phyloP scores from a whole-genome alignment of 2,329 filamentous ascomycete species.

The Neopestalotiopsis clavispora region DNA sequence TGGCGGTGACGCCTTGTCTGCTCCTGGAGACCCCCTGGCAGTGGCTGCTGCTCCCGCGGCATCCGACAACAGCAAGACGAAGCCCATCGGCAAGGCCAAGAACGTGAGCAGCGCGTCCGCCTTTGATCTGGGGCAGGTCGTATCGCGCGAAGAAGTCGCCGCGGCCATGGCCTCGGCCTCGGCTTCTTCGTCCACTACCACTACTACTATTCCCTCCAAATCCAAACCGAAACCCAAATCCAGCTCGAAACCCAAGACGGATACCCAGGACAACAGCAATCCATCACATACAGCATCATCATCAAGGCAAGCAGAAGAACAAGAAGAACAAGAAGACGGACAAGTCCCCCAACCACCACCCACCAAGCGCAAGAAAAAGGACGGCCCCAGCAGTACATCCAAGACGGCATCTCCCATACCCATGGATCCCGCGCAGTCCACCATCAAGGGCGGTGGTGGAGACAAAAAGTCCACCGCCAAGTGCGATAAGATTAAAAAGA shows the following conservation, averaged over 20 bases:
- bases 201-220: neutral
- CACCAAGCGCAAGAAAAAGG: conserved; percentile 18
- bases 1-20: neutral
- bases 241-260: neutral
- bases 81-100: neutral
- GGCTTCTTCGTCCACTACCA: neutral
- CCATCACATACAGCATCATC: neutral
- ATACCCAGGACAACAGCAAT: neutral
- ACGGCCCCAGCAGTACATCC: conserved; percentile 13
- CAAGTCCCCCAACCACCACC: conserved; percentile 3
- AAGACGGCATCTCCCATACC: neutral
- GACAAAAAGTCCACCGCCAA: conserved; percentile 19
- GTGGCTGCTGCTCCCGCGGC: too few species aligned
- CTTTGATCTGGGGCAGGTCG: conserved; percentile 19
- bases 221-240: neutral
- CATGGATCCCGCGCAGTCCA: neutral
- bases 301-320: too few species aligned
- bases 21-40: too few species aligned
- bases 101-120: neutral
- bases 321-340: neutral
- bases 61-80: neutral
- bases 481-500: conserved; percentile 39
- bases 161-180: neutral
- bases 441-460: conserved; percentile 16
- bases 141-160: conserved; percentile 33